Evolutionary conservation across 495 filamentous ascomycete species (phyloP), one percentile per base, ranked within the genome.

Genomic region (Daldinia decipiens): DNA sequence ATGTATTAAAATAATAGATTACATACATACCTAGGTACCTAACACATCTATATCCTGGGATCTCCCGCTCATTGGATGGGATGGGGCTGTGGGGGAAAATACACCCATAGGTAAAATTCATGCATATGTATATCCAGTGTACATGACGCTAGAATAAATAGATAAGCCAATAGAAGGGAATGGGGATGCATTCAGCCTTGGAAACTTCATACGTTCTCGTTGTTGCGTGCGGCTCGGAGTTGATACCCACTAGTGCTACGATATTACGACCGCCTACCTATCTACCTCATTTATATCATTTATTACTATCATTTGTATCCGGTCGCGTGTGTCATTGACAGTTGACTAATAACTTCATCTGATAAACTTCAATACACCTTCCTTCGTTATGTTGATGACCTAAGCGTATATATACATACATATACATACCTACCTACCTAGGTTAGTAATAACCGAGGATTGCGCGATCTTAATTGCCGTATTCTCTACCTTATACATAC

Each of bases 221-320:
- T 54, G 26, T 31, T 53, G 50, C 24, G 50, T 67, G 64, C 64
- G 47, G 64, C 57, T 67, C 50, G 64, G 64, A 59, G 56, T n/a
- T 62, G 58, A 51, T 55, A 62, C 51, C 43, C 19, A 34, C 29
- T 21, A 27, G 52, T 68, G 36, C 39, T 55, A 67, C 65, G 26
- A 58, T 27, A 65, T 27, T 24, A 43, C 15, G 27, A 40, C 47
- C 8, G 24, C 17, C 51, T 26, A 19, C n/a, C 5, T 57, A 61
- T 32, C 32, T 17, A 32, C 24, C 21, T 38, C 21, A 15, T 29
- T 27, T 55, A 40, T 36, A 21, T 27, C n/a, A 21, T 38, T 19
- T 40, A 45, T 39, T 12, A 34, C 11, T 34, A 34, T 47, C 47
- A 43, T 43, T 43, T 43, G 19, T 17, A 43, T 2, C n/a, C n/a